A percentile compares a stretch with the other conserved stretches of the same genome.
Evolutionary conservation across 2,329 filamentous ascomycete species (phyloP).

Genomic region (Aspergillus fumigatus): DNA sequence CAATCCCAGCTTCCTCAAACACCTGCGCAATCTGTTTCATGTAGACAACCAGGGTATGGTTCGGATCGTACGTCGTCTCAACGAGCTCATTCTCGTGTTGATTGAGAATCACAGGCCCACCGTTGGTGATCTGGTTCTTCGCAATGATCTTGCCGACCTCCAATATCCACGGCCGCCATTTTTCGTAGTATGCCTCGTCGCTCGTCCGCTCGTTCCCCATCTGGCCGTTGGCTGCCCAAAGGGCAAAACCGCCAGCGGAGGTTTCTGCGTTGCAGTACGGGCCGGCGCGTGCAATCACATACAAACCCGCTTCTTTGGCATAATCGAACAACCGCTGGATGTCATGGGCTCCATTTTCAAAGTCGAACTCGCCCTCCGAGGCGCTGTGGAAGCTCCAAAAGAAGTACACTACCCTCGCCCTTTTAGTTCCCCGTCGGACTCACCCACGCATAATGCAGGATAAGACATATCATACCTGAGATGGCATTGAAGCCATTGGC

Average conservation of each 20-base stretch:
- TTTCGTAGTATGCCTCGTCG: slow-evolving; percentile 41
- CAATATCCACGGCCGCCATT: slow-evolving; percentile 47
- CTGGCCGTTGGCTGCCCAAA: slow-evolving; percentile 47
- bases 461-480: slow-evolving; percentile 27
- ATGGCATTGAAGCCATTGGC: slow-evolving; percentile 52
- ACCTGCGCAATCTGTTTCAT: slow-evolving; percentile 50
- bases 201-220: slow-evolving; percentile 42
- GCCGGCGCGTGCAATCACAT: slow-evolving; percentile 48
- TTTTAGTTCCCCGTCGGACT: neutral
- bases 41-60: slow-evolving; percentile 47
- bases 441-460: neutral
- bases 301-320: slow-evolving; percentile 50
- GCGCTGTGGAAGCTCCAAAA: slow-evolving; percentile 30
- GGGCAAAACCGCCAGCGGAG: slow-evolving; percentile 44
- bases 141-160: slow-evolving; percentile 47
- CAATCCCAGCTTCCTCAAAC: slow-evolving; percentile 44
- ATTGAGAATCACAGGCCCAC: slow-evolving; percentile 49
- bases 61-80: slow-evolving; percentile 40
- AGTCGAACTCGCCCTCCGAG: slow-evolving; percentile 40
- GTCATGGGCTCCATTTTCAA: slow-evolving; percentile 49
- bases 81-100: slow-evolving; percentile 54
- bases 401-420: slow-evolving; percentile 21
- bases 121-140: slow-evolving; percentile 48
- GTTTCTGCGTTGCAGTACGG: slow-evolving; percentile 52
- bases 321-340: slow-evolving; percentile 49